Percentiles rank a stretch among this genome's conserved stretches.
phyloP scores from a whole-genome alignment of 192 early-diverging fungal genomes.

The Ambispora gerdemannii region DNA sequence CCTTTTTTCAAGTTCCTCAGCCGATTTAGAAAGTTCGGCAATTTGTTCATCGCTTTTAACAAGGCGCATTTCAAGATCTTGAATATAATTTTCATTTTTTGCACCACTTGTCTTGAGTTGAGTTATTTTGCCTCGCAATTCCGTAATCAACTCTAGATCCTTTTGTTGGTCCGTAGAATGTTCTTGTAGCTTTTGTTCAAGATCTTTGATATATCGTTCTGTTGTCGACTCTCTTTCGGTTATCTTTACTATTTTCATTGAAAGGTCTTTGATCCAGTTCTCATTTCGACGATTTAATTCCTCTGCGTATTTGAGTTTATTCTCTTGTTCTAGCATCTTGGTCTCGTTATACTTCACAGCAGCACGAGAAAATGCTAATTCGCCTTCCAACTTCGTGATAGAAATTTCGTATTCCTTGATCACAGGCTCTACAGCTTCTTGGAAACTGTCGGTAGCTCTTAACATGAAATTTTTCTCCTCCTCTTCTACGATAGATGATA shows the following conservation, averaged over 20 bases:
- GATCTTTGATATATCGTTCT: conserved; percentile 43
- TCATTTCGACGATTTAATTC: conserved; percentile 26
- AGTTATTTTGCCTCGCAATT: conserved; percentile 13
- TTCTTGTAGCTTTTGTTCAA: conserved; percentile 38
- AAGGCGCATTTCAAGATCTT: conserved; percentile 34
- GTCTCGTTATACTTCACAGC: conserved; percentile 54
- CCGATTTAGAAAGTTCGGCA: not conserved
- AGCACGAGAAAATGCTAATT: conserved; percentile 57
- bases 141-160: conserved; percentile 33
- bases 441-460: conserved; percentile 28
- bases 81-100: conserved; percentile 34
- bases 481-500: not conserved
- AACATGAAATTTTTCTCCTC: conserved; percentile 7
- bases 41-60: conserved; percentile 15
- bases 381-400: conserved; percentile 57
- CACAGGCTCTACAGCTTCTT: conserved; percentile 63
- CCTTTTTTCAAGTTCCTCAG: conserved; percentile 28
- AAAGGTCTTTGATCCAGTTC: conserved; percentile 37
- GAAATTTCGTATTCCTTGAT: conserved; percentile 70
- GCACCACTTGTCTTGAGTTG: conserved; percentile 2
- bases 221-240: conserved; percentile 49
- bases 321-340: conserved; percentile 56
- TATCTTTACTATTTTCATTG: conserved; percentile 49
- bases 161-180: conserved; percentile 33
- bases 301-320: conserved; percentile 42